These are phyloP conservation scores for Aspergillus sergii DNA, from an alignment of 2,329 filamentous ascomycete genomes.

Conservation along the genomic window DNA sequence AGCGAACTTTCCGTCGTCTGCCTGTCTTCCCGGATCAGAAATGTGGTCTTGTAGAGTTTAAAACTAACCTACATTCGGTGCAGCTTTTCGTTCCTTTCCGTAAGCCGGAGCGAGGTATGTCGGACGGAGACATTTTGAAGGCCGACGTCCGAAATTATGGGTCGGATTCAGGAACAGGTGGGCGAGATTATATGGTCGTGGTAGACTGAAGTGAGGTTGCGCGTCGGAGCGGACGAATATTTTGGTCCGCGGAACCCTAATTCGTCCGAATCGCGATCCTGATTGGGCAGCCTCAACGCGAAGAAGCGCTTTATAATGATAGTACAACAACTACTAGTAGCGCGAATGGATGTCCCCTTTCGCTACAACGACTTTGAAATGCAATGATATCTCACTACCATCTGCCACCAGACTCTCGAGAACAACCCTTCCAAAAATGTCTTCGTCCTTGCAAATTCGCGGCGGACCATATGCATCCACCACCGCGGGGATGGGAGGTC, in stretches of 20 bases:
- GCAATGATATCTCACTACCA: no score
- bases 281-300: no score
- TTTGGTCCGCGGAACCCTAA: constrained; percentile 12
- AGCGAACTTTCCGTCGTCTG: constrained; percentile 23
- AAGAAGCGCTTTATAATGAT: no score
- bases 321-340: no score
- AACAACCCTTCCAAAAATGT: neutral
- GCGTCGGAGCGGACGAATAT: constrained; percentile 12
- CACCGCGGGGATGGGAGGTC: constrained; percentile 42
- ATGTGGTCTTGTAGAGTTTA: neutral
- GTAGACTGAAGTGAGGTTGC: neutral
- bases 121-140: neutral
- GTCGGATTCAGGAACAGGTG: neutral
- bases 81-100: constrained; percentile 25
- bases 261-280: neutral
- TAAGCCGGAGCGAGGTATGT: constrained; percentile 12
- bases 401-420: no score
- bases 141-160: constrained; percentile 1
- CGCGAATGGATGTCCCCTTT: no score
- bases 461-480: constrained; percentile 34
- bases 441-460: constrained; percentile 6
- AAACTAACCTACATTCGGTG: constrained; percentile 20
- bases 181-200: neutral
- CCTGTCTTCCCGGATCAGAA: constrained; percentile 10
- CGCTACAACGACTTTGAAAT: no score